A percentile compares a stretch with the other conserved stretches of the same genome.
Conservation (phyloP, 108 stramenopile species). For the Nitzschia sp. region DNA sequence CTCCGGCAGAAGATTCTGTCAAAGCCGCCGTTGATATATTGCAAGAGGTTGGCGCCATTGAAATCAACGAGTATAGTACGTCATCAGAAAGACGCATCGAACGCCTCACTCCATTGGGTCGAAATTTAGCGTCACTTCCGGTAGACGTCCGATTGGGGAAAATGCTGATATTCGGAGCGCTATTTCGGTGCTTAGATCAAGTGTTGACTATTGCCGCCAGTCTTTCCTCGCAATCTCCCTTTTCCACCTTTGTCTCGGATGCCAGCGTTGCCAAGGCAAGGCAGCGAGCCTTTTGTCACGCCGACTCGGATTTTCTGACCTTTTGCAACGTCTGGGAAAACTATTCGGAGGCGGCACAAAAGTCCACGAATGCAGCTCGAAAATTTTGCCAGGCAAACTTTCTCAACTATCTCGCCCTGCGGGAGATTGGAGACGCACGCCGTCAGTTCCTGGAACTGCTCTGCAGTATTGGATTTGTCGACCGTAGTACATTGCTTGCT, state of each 20-base stretch:
- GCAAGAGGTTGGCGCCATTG: conserved; percentile 78
- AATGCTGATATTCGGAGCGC: conserved; percentile 76
- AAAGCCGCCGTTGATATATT: conserved; percentile 63
- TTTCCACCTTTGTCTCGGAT: conserved; percentile 66
- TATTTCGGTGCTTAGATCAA: conserved; percentile 79
- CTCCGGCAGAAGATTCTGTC: conserved; percentile 78
- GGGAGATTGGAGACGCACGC: conserved; percentile 75
- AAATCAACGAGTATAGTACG: neutral
- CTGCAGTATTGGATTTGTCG: conserved; percentile 79
- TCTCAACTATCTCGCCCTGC: conserved; percentile 65
- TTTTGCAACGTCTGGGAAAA: conserved; percentile 86
- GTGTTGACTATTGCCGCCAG: conserved; percentile 81
- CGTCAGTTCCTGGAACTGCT: conserved; percentile 80
- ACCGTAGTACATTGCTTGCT: neutral
- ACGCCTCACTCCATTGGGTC: conserved; percentile 87
- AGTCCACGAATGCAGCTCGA: conserved; percentile 29
- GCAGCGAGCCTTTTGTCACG: conserved; percentile 61
- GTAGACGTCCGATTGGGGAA: conserved; percentile 89
- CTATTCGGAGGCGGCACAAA: conserved; percentile 36
- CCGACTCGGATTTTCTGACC: conserved; percentile 87
- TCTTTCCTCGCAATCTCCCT: conserved; percentile 80
- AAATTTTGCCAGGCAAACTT: conserved; percentile 76
- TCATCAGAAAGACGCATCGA: conserved; percentile 17
- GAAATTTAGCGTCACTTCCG: conserved; percentile 87
- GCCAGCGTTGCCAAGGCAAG: conserved; percentile 73